These are phyloP conservation scores for Geosmithia putterillii DNA, from an alignment of 2,329 filamentous ascomycete genomes.

Conservation along the genomic window DNA sequence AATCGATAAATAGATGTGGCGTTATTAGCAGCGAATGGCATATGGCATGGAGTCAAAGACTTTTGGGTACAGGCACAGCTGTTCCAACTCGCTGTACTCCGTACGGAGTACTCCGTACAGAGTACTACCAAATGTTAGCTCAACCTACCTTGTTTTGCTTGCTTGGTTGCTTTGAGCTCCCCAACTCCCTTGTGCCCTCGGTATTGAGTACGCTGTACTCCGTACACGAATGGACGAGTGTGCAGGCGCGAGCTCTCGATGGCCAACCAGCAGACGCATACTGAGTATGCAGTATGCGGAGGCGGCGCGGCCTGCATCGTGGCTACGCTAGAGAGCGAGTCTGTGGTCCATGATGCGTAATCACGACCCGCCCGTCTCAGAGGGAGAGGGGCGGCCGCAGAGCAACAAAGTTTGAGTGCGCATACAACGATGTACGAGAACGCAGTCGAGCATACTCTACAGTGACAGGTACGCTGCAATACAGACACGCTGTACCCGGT, in stretches of 20 bases:
- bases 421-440: too few species aligned
- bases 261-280: background rate
- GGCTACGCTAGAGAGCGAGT: background rate
- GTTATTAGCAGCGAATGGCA: background rate
- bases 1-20: background rate
- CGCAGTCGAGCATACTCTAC: too few species aligned
- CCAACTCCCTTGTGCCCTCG: too few species aligned
- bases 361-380: background rate
- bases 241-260: background rate
- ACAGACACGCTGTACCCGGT: too few species aligned
- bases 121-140: too few species aligned
- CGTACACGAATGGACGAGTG: background rate
- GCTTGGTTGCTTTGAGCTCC: too few species aligned
- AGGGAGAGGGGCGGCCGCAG: background rate
- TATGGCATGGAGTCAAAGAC: too few species aligned
- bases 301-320: background rate
- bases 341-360: background rate
- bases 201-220: background rate
- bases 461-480: too few species aligned
- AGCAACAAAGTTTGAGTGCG: too few species aligned
- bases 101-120: background rate
- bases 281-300: background rate
- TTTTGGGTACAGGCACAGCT: background rate
- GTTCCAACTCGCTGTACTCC: background rate
- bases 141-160: too few species aligned